Evolutionary conservation across 2,329 filamentous ascomycete genomes (phyloP), one percentile per base, ranked within the genome.

Genomic region (Sporothrix mexicana): DNA sequence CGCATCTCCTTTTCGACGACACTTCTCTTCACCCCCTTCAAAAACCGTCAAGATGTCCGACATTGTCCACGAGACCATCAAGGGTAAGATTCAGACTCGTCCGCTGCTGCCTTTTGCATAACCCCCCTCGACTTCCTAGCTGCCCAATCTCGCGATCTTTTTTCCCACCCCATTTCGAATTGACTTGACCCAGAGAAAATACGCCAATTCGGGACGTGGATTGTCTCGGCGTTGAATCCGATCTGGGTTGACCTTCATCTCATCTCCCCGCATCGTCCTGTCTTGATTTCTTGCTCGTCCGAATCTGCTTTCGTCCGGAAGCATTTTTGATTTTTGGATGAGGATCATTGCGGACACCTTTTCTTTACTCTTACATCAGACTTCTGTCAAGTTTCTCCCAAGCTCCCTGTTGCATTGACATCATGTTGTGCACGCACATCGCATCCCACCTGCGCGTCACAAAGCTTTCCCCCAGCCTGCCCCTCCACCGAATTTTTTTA

Each of bases 51-150:
- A 80, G 79, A 93, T 93, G 91, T 84, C 85, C 83, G 88, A 93
- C 80, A 88, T 93, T 83, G 88, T 87, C 77, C 91, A 93, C 87
- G 89, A 90, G 82, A 93, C 91, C 81, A 93, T 93, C 86, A 88
- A 93, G 85, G 90, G 90, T 91, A 85, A 77, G 82, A 36, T 20
- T 9, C 10, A 41, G 23, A 10, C 2, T 10, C 36, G 36, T 9
- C 15, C 13, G 25, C 13, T 47, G 10, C n/a, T 0, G n/a, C 17
- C 36, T 2, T 41, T 17, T 17, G 15, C 8, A n/a, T 15, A 30
- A 10, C 15, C 12, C 12, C 30, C 20, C 41, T 13, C 61, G 41
- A 17, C 17, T 41, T 41, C 12, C 5, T 43, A 45, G 61, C 61
- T 47, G 64, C 53, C 53, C 51, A 53, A 72, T 57, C 61, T 47